Conservation (phyloP, 1,284 basidiomycete species). For the Cutaneotrichosporon dermatis region DNA sequence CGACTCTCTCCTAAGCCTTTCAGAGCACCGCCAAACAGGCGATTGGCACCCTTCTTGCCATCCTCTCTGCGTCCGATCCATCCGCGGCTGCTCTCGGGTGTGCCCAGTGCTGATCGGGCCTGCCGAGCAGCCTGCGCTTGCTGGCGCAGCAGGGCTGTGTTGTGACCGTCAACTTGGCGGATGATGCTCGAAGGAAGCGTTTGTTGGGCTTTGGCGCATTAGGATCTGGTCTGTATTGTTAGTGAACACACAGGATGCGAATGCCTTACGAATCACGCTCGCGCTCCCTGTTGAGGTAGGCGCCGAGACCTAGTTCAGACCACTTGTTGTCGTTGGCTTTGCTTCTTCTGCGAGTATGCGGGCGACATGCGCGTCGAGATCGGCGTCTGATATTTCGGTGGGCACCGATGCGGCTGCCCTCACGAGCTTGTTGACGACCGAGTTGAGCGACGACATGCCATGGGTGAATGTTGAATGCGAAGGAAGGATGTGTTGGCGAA, state of each 20-base stretch:
- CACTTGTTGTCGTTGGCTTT: conserved; percentile 71
- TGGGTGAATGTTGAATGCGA: background rate
- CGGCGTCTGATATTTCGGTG: conserved; percentile 65
- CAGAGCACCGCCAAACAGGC: conserved; percentile 42
- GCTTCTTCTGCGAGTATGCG: conserved; percentile 84
- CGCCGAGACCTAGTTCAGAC: conserved; percentile 44
- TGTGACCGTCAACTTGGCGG: conserved; percentile 85
- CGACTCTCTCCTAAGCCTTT: conserved; percentile 13
- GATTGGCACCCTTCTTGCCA: conserved; percentile 10
- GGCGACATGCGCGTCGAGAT: conserved; percentile 82
- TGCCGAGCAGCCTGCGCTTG: conserved; percentile 72
- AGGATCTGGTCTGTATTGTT: conserved; percentile 34
- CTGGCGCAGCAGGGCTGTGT: conserved; percentile 69
- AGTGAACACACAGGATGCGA: background rate
- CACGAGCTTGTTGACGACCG: conserved; percentile 77
- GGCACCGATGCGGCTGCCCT: conserved; percentile 68
- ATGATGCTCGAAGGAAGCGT: conserved; percentile 85
- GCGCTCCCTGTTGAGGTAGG: conserved; percentile 51
- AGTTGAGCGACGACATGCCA: conserved; percentile 57
- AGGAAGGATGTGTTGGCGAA: background rate
- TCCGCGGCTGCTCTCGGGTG: background rate
- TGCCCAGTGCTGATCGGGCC: conserved; percentile 50
- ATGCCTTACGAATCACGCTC: conserved; percentile 58
- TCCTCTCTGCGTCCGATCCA: background rate
- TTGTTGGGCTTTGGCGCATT: conserved; percentile 77